phyloP scores from a whole-genome alignment of 2,329 filamentous ascomycete species.

The Neofusicoccum ribis region DNA sequence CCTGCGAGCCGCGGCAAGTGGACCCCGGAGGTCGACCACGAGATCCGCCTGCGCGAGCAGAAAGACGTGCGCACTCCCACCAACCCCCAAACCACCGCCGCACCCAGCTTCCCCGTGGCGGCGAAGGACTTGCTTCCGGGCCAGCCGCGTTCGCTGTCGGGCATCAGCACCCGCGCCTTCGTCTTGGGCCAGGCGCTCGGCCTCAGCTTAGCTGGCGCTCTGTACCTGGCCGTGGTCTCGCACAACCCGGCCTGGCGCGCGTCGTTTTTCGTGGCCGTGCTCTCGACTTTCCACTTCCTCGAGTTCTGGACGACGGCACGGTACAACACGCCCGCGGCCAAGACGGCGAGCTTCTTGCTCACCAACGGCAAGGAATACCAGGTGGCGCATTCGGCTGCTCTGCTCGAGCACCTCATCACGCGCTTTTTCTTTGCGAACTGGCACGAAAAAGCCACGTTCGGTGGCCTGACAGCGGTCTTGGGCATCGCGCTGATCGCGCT shows the following conservation, averaged over 20 bases:
- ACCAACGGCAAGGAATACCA: conserved; percentile 84
- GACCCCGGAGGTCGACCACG: conserved; percentile 31
- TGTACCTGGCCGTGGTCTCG: conserved; percentile 29
- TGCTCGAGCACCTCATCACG: conserved; percentile 69
- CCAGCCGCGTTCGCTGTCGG: conserved; percentile 47
- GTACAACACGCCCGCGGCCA: conserved; percentile 75
- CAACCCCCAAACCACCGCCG: conserved; percentile 19
- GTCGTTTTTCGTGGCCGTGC: conserved; percentile 63
- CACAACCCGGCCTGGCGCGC: conserved; percentile 57
- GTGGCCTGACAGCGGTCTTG: conserved; percentile 35
- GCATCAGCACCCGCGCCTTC: conserved; percentile 50
- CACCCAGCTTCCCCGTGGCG: conserved; percentile 3
- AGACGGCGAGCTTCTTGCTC: conserved; percentile 76
- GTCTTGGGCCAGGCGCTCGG: conserved; percentile 41
- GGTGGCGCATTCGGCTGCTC: conserved; percentile 74
- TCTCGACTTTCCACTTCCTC: conserved; percentile 88
- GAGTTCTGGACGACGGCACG: conserved; percentile 90
- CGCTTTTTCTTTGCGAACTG: conserved; percentile 55
- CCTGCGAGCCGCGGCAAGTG: conserved; percentile 27
- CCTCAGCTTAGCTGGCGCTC: conserved; percentile 33
- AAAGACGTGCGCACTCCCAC: conserved; percentile 12
- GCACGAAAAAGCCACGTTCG: conserved; percentile 45
- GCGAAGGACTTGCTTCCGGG: conserved; percentile 40
- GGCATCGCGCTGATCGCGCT: conserved; percentile 65
- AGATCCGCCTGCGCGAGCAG: conserved; percentile 29